Evolutionary conservation across 306 rosid species (phyloP), one percentile per base, ranked within the genome.

Genomic region (Vicia faba): DNA sequence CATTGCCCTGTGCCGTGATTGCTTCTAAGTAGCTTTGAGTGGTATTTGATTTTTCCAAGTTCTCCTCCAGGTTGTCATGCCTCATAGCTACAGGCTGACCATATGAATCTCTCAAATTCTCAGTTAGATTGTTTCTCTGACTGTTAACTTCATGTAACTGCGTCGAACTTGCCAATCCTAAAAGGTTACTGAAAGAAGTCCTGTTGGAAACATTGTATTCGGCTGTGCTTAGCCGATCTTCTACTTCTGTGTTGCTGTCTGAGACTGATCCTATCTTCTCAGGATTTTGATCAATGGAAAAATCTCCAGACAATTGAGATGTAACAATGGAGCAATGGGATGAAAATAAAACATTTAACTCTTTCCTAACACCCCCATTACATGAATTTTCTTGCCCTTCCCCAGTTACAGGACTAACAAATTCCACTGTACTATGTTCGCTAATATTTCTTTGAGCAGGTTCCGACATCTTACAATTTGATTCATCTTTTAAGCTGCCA

Each of bases 231-330:
- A 87, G 82, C 39, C 70, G 81, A 73, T 81, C 83, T 75, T 84
- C 93, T 49, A 80, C 74, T 78, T 83, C 89, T 51, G 93, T 83
- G 81, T 92, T 85, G 81, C 89, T 83, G 53, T 81, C 92, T 9
- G 74, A 77, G 69, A 78, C 82, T 8, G 87, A 86, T 58, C 82
- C 83, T 7, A 84, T 45, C 65, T 82, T 88, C 66, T 88, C 96
- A 66, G 72, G 77, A 70, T 85, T 79, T 73, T 82, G 97, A 58
- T 85, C 79, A 64, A 54, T 66, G 53, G 82, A 77, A 69, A 75
- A 73, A 62, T 84, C 95, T 80, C 73, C 84, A 45, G 82, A 83
- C 55, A 77, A 76, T 68, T 86, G 95, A 70, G 82, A 84, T 64
- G 85, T 75, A 61, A 77, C 18, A 61, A 40, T 72, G 54, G 84